Percentiles rank a stretch among this genome's conserved stretches.
Conservation (phyloP, 495 filamentous ascomycete genomes). For the Aspergillus homomorphus region DNA sequence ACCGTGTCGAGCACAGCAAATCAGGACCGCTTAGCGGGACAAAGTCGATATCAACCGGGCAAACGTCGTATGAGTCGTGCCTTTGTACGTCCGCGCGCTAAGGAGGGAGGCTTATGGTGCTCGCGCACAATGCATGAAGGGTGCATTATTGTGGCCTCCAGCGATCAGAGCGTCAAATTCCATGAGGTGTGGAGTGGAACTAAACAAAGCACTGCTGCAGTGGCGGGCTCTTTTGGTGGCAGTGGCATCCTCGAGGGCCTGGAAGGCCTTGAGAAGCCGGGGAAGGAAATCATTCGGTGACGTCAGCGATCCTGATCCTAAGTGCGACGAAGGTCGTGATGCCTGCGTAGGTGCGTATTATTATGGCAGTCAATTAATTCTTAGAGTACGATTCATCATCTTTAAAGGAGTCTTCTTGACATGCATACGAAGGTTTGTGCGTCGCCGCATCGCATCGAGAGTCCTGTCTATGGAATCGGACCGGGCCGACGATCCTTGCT, state of each 20-base stretch:
- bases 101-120: constrained; percentile 52
- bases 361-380: not conserved
- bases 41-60: not conserved
- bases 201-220: constrained; percentile 52
- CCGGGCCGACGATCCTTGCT: not conserved
- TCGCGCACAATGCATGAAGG: constrained; percentile 71
- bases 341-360: not conserved
- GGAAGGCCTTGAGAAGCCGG: constrained; percentile 80
- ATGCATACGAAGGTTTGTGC: not conserved
- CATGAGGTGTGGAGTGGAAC: constrained; percentile 86
- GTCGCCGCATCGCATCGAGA: no score
- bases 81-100: constrained; percentile 37
- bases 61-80: constrained; percentile 5
- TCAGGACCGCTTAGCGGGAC: constrained; percentile 3
- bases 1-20: constrained; percentile 5
- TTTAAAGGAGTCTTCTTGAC: not conserved
- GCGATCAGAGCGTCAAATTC: constrained; percentile 92
- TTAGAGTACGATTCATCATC: not conserved
- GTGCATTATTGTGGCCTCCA: constrained; percentile 90
- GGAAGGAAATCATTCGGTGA: constrained; percentile 45
- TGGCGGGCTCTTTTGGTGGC: constrained; percentile 70
- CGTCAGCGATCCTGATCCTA: constrained; percentile 4
- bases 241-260: constrained; percentile 84
- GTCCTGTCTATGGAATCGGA: not conserved
- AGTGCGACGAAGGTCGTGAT: not conserved